phyloP scores from a whole-genome alignment of 2,329 filamentous ascomycete species.

The Xylariales sp. region DNA sequence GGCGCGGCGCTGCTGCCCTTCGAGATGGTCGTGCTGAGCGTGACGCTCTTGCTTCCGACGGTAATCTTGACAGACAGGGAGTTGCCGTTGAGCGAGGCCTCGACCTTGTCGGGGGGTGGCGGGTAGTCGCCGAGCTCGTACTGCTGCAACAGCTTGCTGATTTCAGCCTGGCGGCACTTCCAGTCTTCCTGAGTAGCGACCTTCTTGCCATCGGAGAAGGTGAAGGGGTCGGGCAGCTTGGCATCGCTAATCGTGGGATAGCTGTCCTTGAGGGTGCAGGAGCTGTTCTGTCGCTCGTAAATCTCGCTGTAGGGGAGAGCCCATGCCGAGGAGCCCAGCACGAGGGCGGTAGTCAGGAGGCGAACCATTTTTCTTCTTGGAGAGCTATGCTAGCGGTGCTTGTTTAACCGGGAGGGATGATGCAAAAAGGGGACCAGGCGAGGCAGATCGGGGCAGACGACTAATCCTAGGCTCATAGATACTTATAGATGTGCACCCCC shows the following conservation, averaged over 20 bases:
- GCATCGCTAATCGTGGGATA: conserved; percentile 53
- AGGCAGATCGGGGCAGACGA: conserved; percentile 17
- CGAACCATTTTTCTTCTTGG: conserved; percentile 43
- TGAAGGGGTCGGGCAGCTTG: conserved; percentile 63
- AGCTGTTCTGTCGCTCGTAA: conserved; percentile 52
- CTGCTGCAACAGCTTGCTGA: conserved; percentile 60
- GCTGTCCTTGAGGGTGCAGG: conserved; percentile 51
- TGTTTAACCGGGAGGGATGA: conserved; percentile 16
- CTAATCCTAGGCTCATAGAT: conserved; percentile 4
- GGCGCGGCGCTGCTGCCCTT: conserved; percentile 60
- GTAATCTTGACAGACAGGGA: conserved; percentile 59
- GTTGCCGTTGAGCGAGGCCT: conserved; percentile 57
- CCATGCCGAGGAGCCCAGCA: conserved; percentile 51
- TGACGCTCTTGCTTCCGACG: conserved; percentile 58
- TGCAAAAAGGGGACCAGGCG: conserved; percentile 17
- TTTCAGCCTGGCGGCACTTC: conserved; percentile 61
- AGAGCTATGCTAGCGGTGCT: conserved; percentile 9
- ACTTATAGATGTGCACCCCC: conserved; percentile 31
- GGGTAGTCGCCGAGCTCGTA: conserved; percentile 64
- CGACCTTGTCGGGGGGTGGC: conserved; percentile 58
- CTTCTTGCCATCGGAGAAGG: conserved; percentile 55
- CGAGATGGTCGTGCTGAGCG: conserved; percentile 57
- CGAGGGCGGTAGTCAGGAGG: conserved; percentile 43
- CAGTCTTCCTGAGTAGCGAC: conserved; percentile 60
- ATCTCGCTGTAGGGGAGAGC: conserved; percentile 50